These are phyloP conservation scores for Penicillium occitanis DNA, from an alignment of 2,329 filamentous ascomycete genomes.

Conservation along the genomic window DNA sequence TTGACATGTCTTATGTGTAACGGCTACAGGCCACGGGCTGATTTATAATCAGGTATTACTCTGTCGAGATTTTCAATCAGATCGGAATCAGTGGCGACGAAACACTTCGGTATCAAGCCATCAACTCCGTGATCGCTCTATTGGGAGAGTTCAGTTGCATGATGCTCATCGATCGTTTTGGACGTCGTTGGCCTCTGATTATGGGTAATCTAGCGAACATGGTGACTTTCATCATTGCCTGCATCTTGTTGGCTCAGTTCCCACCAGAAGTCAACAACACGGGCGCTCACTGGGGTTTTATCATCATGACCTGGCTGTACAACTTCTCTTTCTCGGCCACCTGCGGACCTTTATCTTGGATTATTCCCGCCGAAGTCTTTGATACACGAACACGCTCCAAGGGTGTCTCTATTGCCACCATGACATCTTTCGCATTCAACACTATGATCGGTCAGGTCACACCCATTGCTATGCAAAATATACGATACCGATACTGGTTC, in stretches of 20 bases:
- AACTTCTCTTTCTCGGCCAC: slow-evolving; percentile 74
- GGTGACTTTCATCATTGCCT: slow-evolving; percentile 26
- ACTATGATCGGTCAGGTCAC: slow-evolving; percentile 73
- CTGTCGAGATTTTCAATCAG: slow-evolving; percentile 63
- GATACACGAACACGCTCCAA: slow-evolving; percentile 73
- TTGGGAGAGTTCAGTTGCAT: slow-evolving; percentile 69
- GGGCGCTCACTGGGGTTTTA: slow-evolving; percentile 70
- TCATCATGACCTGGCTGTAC: slow-evolving; percentile 74
- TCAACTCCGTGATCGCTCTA: slow-evolving; percentile 69
- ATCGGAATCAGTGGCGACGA: slow-evolving; percentile 66
- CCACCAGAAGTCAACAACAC: slow-evolving; percentile 56
- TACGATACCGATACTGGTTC: slow-evolving; percentile 60
- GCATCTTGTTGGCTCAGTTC: slow-evolving; percentile 57
- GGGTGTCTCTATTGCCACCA: slow-evolving; percentile 72
- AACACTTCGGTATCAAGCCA: slow-evolving; percentile 73
- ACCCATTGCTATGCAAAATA: slow-evolving; percentile 56
- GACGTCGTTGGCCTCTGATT: slow-evolving; percentile 72
- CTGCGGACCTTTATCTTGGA: slow-evolving; percentile 66
- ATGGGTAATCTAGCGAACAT: slow-evolving; percentile 67
- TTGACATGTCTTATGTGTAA: not conserved
- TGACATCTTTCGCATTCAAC: slow-evolving; percentile 73
- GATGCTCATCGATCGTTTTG: slow-evolving; percentile 63
- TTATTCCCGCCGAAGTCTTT: slow-evolving; percentile 67
- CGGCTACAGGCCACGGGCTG: not conserved
- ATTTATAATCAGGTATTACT: slow-evolving; percentile 58